These are phyloP conservation scores for Alternaria triticimaculans DNA, from an alignment of 2,329 filamentous ascomycete species.

Conservation along the genomic window DNA sequence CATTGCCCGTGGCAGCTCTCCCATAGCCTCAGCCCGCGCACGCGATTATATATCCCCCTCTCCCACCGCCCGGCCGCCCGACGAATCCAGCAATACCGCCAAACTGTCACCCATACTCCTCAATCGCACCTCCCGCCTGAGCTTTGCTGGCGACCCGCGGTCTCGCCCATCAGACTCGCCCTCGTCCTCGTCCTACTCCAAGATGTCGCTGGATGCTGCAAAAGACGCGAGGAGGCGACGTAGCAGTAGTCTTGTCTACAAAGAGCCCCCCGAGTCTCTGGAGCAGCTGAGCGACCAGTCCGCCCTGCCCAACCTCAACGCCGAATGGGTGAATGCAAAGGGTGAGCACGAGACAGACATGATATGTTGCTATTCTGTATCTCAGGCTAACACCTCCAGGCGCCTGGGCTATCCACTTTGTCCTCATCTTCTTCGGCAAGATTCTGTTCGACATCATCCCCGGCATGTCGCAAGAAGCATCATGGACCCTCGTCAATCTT, in stretches of 20 bases:
- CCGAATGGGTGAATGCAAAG: slow-evolving; percentile 99
- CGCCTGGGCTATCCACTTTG: slow-evolving; percentile 96
- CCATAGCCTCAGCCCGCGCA: neutral
- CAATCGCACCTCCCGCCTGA: slow-evolving; percentile 77
- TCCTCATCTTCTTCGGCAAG: slow-evolving; percentile 89
- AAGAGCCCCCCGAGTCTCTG: slow-evolving; percentile 93
- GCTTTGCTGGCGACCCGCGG: slow-evolving; percentile 82
- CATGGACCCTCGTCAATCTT: slow-evolving; percentile 98
- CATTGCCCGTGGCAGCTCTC: neutral
- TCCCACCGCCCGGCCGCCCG: slow-evolving; percentile 3
- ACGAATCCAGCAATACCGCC: slow-evolving; percentile 71
- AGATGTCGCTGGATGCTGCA: slow-evolving; percentile 50
- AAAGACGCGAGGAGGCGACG: slow-evolving; percentile 79
- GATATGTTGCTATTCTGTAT: neutral
- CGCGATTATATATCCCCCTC: slow-evolving; percentile 4
- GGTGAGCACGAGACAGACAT: slow-evolving; percentile 59
- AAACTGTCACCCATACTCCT: slow-evolving; percentile 95
- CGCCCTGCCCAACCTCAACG: slow-evolving; percentile 91
- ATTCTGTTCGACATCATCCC: slow-evolving; percentile 97
- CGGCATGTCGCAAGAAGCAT: slow-evolving; percentile 95
- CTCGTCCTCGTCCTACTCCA: slow-evolving; percentile 25
- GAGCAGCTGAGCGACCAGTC: slow-evolving; percentile 98
- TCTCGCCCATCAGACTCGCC: slow-evolving; percentile 46
- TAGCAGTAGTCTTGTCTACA: slow-evolving; percentile 98
- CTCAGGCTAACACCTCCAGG: slow-evolving; percentile 60